Percentiles rank a stretch among this genome's conserved stretches.
phyloP scores from a whole-genome alignment of 139 green algal species.

The Yamagishiella unicocca region DNA sequence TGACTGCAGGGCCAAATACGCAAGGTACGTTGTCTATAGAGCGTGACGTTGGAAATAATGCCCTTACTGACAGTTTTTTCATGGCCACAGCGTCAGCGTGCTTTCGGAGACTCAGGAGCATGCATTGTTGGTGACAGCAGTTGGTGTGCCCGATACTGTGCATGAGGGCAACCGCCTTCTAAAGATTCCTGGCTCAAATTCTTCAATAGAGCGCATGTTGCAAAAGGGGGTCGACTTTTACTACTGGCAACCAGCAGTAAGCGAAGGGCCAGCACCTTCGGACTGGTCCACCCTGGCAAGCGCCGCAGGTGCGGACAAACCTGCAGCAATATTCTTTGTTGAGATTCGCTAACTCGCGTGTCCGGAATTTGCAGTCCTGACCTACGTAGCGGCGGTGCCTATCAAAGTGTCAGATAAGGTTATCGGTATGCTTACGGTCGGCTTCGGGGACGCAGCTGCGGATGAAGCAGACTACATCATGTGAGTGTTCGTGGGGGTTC shows the following conservation, averaged over 20 bases:
- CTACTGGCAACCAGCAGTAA: conserved; percentile 30
- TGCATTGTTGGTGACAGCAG: conserved; percentile 54
- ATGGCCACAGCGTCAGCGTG: conserved; percentile 57
- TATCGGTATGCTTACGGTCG: conserved; percentile 63
- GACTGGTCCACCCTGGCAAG: conserved; percentile 43
- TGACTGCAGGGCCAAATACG: conserved; percentile 63
- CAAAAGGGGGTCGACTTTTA: conserved; percentile 25
- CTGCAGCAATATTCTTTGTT: too few relatives aligned
- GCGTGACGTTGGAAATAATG: background rate
- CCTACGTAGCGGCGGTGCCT: conserved; percentile 54
- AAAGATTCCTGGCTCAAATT: conserved; percentile 30
- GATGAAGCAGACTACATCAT: conserved; percentile 47
- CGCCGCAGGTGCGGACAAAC: conserved; percentile 41
- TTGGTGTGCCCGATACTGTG: conserved; percentile 49
- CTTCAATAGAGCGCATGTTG: conserved; percentile 32
- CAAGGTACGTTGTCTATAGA: conserved; percentile 44
- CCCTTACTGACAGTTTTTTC: background rate
- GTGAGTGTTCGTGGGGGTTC: too few relatives aligned
- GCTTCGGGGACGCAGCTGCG: conserved; percentile 49
- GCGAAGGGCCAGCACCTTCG: conserved; percentile 11
- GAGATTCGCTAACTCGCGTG: too few relatives aligned
- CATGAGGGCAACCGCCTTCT: conserved; percentile 51
- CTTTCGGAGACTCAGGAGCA: conserved; percentile 53
- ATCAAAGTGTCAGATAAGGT: conserved; percentile 57
- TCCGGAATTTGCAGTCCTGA: conserved; percentile 34